Evolutionary conservation across 139 green algal genomes (phyloP).

Genomic region (Mesostigma viride): DNA sequence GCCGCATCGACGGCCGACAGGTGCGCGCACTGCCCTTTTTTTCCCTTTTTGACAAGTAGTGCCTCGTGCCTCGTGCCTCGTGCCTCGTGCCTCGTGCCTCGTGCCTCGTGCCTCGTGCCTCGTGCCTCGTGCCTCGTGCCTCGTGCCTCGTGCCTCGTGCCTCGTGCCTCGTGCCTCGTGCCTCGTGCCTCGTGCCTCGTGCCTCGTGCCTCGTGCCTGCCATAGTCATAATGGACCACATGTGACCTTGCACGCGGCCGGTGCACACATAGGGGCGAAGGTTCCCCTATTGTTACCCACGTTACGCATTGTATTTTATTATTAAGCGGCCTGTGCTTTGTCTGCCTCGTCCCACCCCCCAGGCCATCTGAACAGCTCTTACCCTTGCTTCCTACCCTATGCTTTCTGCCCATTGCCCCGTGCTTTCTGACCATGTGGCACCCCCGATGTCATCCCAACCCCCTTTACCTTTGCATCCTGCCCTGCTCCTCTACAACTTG

Average conservation of each 20-base stretch:
- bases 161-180: no score
- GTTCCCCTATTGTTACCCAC: no score
- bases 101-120: no score
- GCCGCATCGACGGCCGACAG: conserved; percentile 60
- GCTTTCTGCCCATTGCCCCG: no score
- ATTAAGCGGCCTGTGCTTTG: background rate
- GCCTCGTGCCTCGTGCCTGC: no score
- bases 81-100: no score
- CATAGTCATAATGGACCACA: background rate
- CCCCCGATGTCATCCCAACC: background rate
- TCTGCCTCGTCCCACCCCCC: background rate
- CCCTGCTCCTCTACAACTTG: background rate
- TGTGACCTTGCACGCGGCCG: background rate
- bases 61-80: no score
- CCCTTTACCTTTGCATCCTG: background rate
- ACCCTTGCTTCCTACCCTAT: no score
- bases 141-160: no score
- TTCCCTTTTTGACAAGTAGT: background rate
- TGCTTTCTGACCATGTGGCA: background rate
- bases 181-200: no score
- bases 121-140: no score
- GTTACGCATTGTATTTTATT: background rate
- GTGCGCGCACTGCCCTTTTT: conserved; percentile 19
- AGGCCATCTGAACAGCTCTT: background rate
- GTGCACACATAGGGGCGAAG: background rate